Percentiles rank a stretch among this genome's conserved stretches.
These are phyloP conservation scores for Fusarium nanum DNA, from an alignment of 2,329 filamentous ascomycete genomes.

Conservation along the genomic window DNA sequence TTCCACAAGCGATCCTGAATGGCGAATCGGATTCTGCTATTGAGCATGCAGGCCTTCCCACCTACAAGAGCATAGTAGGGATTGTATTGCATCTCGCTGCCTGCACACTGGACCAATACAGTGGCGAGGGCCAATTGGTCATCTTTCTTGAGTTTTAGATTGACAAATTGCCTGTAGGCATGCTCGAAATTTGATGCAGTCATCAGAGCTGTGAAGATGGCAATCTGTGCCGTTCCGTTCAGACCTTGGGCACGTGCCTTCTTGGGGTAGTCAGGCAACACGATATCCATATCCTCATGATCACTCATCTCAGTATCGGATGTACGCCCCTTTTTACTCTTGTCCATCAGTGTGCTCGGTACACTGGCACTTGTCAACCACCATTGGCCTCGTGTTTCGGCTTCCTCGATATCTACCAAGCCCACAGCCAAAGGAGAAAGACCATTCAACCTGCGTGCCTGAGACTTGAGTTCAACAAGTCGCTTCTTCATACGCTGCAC, in stretches of 20 bases:
- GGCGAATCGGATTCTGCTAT: slow-evolving; percentile 80
- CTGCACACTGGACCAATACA: slow-evolving; percentile 88
- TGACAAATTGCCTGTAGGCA: slow-evolving; percentile 81
- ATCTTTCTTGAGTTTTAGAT: slow-evolving; percentile 85
- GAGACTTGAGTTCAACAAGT: slow-evolving; percentile 78
- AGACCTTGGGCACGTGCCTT: slow-evolving; percentile 86
- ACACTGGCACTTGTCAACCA: slow-evolving; percentile 99
- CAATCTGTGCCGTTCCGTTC: slow-evolving; percentile 85
- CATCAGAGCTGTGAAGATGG: slow-evolving; percentile 94
- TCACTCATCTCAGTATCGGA: slow-evolving; percentile 49
- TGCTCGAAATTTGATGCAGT: slow-evolving; percentile 86
- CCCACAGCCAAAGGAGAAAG: slow-evolving; percentile 85
- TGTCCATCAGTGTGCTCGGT: slow-evolving; percentile 55
- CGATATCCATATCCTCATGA: slow-evolving; percentile 60
- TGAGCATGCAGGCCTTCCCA: slow-evolving; percentile 75
- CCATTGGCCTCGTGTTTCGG: slow-evolving; percentile 93
- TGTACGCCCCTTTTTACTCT: slow-evolving; percentile 24
- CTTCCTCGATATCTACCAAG: slow-evolving; percentile 82
- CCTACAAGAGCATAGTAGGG: slow-evolving; percentile 93
- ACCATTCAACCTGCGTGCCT: slow-evolving; percentile 70
- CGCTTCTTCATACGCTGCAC: slow-evolving; percentile 90
- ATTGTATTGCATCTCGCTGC: slow-evolving; percentile 86
- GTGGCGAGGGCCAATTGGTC: slow-evolving; percentile 89
- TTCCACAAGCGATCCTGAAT: slow-evolving; percentile 92
- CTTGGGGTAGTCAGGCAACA: slow-evolving; percentile 74